These are phyloP conservation scores for Penicillium verrucosum DNA, from an alignment of 2,329 filamentous ascomycete species.

Conservation along the genomic window DNA sequence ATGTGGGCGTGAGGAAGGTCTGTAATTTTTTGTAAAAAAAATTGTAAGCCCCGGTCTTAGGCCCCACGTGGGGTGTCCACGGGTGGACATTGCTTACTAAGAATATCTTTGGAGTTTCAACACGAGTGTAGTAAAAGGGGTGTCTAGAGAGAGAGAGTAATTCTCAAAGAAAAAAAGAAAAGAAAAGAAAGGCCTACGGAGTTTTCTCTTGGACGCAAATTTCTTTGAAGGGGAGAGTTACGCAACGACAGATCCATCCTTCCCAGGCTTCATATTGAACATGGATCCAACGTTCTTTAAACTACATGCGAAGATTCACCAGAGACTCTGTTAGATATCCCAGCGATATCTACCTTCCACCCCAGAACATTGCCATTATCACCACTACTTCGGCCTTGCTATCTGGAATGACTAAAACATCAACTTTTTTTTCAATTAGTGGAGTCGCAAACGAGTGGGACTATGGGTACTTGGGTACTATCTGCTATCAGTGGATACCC, in stretches of 20 bases:
- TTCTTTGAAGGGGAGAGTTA: not conserved
- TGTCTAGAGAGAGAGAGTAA: not conserved
- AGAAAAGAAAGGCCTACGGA: fast-evolving
- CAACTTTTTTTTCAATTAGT: not conserved
- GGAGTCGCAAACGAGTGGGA: not conserved
- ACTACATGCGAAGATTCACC: not conserved
- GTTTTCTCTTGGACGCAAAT: no score
- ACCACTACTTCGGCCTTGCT: no score
- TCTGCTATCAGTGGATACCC: not conserved
- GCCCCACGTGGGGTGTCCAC: conserved; percentile 5
- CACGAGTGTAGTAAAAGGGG: not conserved
- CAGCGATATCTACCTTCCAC: not conserved
- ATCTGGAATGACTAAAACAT: not conserved
- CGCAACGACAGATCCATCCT: no score
- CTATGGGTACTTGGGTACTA: not conserved
- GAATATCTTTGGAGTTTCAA: conserved; percentile 32
- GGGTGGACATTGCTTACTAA: not conserved
- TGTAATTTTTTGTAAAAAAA: conserved; percentile 11
- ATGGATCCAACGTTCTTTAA: not conserved
- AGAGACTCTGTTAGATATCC: not conserved
- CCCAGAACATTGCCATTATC: no score
- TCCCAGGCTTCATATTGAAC: not conserved
- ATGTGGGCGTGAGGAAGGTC: conserved; percentile 4
- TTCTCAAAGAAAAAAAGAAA: not conserved
- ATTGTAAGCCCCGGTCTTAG: conserved; percentile 2